Base-by-base conservation (phyloP, 169 alveolate genomes). In the Plasmodium billcollinsi region DNA sequence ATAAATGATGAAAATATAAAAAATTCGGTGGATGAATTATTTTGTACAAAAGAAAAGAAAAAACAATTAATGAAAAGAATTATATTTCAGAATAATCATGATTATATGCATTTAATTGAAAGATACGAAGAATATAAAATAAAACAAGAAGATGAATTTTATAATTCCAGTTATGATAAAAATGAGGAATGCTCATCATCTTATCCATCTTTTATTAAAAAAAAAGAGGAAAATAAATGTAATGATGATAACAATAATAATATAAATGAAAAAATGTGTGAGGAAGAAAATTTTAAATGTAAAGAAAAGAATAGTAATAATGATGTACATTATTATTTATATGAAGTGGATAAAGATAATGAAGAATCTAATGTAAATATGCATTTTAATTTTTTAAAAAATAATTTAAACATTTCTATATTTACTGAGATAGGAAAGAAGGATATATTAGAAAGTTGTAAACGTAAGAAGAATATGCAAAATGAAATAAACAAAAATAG, bases 401-500 rank as follows among this genome's bases (percentile, higher is more conserved):
- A 59, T n/a, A 69, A 49, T 56, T 15, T 70, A 73, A 83, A 83
- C 45, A 72, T 83, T 18, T 83, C 91, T 2, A 83, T 83, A n/a
- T 83, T 83, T 29, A 39, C 80, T 12, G 91, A 83, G 63, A 50
- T 56, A 69, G 91, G 91, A 33, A 83, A 69, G 70, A 83, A 26
- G 26, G 73, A 83, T n/a, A 83, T 83, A 58, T 49, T 83, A 29
- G 91, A 83, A 18, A 43, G 50, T 2, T 83, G 91, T n/a, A 83
- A 83, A 50, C 43, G 85, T 52, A 67, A 62, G 43, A 83, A 29
- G 52, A 67, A 63, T 61, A 83, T 83, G 91, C 80, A 83, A 54
- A 83, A 49, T 52, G 91, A 83, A 54, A 83, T 83, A 45, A 83
- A 83, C 50, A 83, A 69, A 72, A 83, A 83, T 69, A 83, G 91